phyloP scores from a whole-genome alignment of 371 early-diverging fungal genomes.

The Rhizopus microsporus region DNA sequence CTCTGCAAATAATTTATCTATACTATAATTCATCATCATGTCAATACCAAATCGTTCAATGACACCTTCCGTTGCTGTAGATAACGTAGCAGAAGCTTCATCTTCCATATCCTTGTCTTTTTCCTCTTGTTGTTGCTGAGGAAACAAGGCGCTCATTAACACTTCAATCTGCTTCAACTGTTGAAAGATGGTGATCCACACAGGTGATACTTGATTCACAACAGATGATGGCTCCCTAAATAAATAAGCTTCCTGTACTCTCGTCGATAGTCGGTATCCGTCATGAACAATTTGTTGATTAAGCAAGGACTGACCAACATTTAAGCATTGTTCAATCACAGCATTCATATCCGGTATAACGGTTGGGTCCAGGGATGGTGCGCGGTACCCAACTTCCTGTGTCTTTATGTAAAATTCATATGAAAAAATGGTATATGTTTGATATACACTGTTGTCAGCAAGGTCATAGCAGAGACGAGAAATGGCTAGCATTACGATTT shows the following conservation, averaged over 20 bases:
- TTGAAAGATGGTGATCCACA: constrained; percentile 24
- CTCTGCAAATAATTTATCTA: constrained; percentile 73
- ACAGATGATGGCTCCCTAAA: not conserved
- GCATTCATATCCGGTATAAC: constrained; percentile 29
- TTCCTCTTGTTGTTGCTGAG: constrained; percentile 8
- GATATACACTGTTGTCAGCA: constrained; percentile 41
- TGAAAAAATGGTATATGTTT: constrained; percentile 43
- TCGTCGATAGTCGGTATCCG: constrained; percentile 26
- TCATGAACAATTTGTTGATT: constrained; percentile 40
- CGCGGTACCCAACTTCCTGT: not conserved
- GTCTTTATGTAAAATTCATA: constrained; percentile 26
- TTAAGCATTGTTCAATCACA: constrained; percentile 27
- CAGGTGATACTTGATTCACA: constrained; percentile 21
- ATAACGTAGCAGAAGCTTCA: constrained; percentile 12
- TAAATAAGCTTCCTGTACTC: constrained; percentile 30
- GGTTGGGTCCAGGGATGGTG: constrained; percentile 18
- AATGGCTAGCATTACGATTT: constrained; percentile 29
- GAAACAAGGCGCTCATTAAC: constrained; percentile 27
- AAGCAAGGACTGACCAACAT: constrained; percentile 34
- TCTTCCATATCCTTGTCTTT: not conserved
- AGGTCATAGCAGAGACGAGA: constrained; percentile 57
- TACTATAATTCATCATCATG: constrained; percentile 53
- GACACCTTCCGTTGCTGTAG: constrained; percentile 16
- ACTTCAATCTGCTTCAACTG: constrained; percentile 29
- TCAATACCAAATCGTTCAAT: not conserved